Evolutionary conservation across 768 basidiomycete genomes (phyloP), one percentile per base, ranked within the genome.

Genomic region (Trametes cinnabarina): DNA sequence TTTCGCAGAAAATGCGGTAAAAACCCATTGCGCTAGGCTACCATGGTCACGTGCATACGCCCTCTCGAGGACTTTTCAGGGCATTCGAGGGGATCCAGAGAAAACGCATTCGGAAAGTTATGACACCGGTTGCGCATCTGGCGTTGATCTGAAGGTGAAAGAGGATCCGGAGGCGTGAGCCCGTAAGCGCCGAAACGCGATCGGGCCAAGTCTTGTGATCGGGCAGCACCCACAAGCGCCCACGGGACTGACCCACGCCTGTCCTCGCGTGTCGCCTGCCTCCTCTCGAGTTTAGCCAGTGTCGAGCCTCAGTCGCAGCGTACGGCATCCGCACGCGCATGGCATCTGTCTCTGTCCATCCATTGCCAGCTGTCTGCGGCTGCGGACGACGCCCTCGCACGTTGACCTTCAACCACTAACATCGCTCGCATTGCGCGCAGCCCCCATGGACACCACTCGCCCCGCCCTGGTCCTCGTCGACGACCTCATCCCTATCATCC

Each of bases 401-500:
- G 53, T 59, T 48, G 12, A 1, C 37, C 22, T 25, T 12, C 48
- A 34, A 25, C 59, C 59, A 60, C 53, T 60, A 39, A 32, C 62
- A 58, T 41, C 57, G 49, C 40, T 46, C 25, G 46, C 42, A 51
- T 57, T 61, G 44, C 51, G 28, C 51, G 47, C 55, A 26, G 43
- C 48, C 26, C 52, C n/a, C 53, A 58, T 55, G 52, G n/a, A 42
- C 51, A 23, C 37, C 28, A 11, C 51, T 41, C 48, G 40, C 56
- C 23, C 41, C 32, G 50, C 55, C 44, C 51, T 66, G 55, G 68
- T 67, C 47, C 76, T 82, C 63, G 68, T 80, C 60, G 74, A 80
- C 65, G 82, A 85, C 66, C 74, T 84, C 47, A 74, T 84, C 42
- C 77, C 77, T 22, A 66, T 81, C 56, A 78, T 85, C 41, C 77